Conservation (phyloP, 1,284 basidiomycete species). For the Vanrija humicola region DNA sequence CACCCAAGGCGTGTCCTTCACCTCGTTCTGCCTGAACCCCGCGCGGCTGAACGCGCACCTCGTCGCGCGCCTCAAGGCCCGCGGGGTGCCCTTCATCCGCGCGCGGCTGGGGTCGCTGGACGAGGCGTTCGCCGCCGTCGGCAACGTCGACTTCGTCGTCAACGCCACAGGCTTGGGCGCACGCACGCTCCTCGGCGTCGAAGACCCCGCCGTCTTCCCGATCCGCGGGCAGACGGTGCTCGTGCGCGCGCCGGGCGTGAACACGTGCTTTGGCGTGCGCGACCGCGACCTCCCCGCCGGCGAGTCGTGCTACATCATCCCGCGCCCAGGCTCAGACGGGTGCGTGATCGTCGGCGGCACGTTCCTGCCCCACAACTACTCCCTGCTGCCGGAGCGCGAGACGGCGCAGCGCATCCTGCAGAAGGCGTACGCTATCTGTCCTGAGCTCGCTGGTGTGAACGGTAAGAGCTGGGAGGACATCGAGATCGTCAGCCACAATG, state of each 20-base stretch:
- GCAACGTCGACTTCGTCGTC: constrained; percentile 43
- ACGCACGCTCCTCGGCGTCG: constrained; percentile 69
- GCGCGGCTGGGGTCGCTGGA: constrained; percentile 41
- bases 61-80: constrained; percentile 23
- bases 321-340: constrained; percentile 48
- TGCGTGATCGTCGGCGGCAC: constrained; percentile 45
- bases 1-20: constrained; percentile 37
- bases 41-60: constrained; percentile 45
- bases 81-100: constrained; percentile 39
- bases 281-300: constrained; percentile 7
- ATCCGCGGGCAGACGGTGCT: constrained; percentile 82
- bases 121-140: constrained; percentile 36
- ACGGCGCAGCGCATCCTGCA: constrained; percentile 46
- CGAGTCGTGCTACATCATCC: constrained; percentile 47
- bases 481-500: constrained; percentile 59
- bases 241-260: constrained; percentile 59
- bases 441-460: constrained; percentile 37
- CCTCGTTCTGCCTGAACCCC: constrained; percentile 48
- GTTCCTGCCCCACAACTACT: constrained; percentile 36
- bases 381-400: constrained; percentile 30
- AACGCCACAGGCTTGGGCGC: constrained; percentile 58
- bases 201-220: constrained; percentile 68
- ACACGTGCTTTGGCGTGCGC: constrained; percentile 18
- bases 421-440: constrained; percentile 44
- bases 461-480: constrained; percentile 45